Evolutionary conservation across 257 asterid species (phyloP).

Genomic region (Solanum infundibuliforme): DNA sequence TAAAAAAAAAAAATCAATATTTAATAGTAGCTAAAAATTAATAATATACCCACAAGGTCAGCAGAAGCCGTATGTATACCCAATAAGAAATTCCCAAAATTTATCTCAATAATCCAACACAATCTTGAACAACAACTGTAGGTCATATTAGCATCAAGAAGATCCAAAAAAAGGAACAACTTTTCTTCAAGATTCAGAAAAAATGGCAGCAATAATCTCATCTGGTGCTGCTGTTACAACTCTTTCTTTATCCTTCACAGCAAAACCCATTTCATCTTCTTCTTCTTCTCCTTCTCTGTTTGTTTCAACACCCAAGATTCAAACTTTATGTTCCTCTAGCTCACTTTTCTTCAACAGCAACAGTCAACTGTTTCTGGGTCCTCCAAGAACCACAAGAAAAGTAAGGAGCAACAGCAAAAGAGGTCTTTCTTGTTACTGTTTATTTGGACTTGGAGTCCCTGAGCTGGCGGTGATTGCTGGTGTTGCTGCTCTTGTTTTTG

Average conservation of each 20-base stretch:
- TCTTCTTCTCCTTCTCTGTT: not conserved
- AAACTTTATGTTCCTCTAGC: conserved; percentile 35
- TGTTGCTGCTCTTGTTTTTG: conserved; percentile 70
- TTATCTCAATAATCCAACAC: not conserved
- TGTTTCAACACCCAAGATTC: not conserved
- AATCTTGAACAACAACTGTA: not conserved
- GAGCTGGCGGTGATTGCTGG: conserved; percentile 86
- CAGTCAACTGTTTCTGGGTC: conserved; percentile 14
- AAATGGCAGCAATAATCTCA: conserved; percentile 1
- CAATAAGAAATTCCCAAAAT: not conserved
- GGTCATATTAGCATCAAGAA: not conserved
- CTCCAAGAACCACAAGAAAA: conserved; percentile 1
- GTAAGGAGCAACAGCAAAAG: conserved; percentile 9
- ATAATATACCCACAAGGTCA: not conserved
- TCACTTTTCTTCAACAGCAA: conserved; percentile 45
- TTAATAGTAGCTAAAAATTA: not conserved
- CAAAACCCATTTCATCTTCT: not conserved
- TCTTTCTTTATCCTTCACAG: not conserved
- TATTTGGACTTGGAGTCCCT: conserved; percentile 91
- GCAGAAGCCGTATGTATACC: not conserved
- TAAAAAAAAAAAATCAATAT: not conserved
- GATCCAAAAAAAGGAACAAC: not conserved
- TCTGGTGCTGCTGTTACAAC: not conserved
- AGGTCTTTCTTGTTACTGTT: conserved; percentile 53
- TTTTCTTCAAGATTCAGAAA: not conserved